Conservation (phyloP, 495 filamentous ascomycete genomes). For the Stereocaulon alpinum region DNA sequence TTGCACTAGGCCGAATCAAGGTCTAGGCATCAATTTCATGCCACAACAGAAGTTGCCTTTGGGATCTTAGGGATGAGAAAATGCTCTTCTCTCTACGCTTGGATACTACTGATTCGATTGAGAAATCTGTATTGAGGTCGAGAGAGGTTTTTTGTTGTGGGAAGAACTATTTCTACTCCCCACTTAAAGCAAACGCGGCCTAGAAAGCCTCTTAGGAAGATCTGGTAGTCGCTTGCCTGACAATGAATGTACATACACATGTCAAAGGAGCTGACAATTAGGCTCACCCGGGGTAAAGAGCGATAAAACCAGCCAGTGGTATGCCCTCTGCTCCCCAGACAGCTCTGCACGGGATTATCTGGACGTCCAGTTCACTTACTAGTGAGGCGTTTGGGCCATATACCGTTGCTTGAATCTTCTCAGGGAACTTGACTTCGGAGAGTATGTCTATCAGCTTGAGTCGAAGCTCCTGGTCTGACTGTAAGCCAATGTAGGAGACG, state of each 20-base stretch:
- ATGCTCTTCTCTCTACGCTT: no score
- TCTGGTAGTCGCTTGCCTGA: no score
- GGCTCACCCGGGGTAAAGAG: constrained; percentile 24
- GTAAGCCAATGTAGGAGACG: constrained; percentile 2
- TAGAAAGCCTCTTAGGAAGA: no score
- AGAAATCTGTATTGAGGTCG: no score
- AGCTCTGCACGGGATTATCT: constrained; percentile 38
- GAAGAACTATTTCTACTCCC: no score
- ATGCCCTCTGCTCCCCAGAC: constrained; percentile 36
- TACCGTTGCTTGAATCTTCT: constrained; percentile 1
- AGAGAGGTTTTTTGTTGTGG: no score
- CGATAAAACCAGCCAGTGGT: constrained; percentile 31
- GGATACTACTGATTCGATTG: no score
- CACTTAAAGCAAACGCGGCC: no score
- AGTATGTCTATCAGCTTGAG: background rate
- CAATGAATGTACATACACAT: background rate
- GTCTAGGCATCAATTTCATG: no score
- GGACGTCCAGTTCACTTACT: constrained; percentile 24
- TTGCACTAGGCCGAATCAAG: no score
- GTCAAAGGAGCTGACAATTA: background rate
- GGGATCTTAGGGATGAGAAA: no score
- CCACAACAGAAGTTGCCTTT: no score
- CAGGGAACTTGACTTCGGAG: background rate
- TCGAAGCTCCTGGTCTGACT: constrained; percentile 5
- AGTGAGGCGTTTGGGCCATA: constrained; percentile 13